A percentile compares a stretch with the other conserved stretches of the same genome.
Evolutionary conservation across 176 grass and related monocot species (phyloP).

Genomic region (Pharus latifolius): DNA sequence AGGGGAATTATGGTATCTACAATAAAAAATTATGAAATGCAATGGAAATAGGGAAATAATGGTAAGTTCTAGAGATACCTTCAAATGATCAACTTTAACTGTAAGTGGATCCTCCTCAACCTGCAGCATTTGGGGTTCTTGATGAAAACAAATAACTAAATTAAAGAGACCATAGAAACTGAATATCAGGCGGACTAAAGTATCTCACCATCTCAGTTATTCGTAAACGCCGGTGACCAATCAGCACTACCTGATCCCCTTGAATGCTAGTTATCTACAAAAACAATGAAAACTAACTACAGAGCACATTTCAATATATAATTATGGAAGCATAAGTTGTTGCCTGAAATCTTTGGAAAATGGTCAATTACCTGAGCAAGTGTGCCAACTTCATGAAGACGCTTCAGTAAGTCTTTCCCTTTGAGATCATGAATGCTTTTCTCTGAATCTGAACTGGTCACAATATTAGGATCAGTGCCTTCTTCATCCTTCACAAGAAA

Average conservation of each 20-base stretch:
- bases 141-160: slow-evolving; percentile 18
- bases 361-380: slow-evolving; percentile 56
- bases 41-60: neutral
- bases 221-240: slow-evolving; percentile 70
- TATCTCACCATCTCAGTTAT: slow-evolving; percentile 88
- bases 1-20: neutral
- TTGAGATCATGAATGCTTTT: slow-evolving; percentile 93
- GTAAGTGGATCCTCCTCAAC: slow-evolving; percentile 93
- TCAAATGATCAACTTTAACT: slow-evolving; percentile 93
- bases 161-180: neutral
- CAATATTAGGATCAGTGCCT: slow-evolving; percentile 52
- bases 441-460: slow-evolving; percentile 60
- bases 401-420: slow-evolving; percentile 86
- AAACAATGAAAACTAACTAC: slow-evolving; percentile 21
- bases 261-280: slow-evolving; percentile 88
- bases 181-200: neutral
- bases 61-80: slow-evolving; percentile 45
- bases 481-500: slow-evolving; percentile 95
- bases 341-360: neutral
- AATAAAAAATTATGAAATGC: neutral
- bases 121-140: slow-evolving; percentile 37
- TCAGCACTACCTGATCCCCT: slow-evolving; percentile 84
- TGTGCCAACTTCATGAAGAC: slow-evolving; percentile 91
- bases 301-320: neutral
- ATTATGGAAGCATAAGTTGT: slow-evolving; percentile 2